Evolutionary conservation across 345 rosid species (phyloP), one percentile per base, ranked within the genome.

Genomic region (Acer campestre): DNA sequence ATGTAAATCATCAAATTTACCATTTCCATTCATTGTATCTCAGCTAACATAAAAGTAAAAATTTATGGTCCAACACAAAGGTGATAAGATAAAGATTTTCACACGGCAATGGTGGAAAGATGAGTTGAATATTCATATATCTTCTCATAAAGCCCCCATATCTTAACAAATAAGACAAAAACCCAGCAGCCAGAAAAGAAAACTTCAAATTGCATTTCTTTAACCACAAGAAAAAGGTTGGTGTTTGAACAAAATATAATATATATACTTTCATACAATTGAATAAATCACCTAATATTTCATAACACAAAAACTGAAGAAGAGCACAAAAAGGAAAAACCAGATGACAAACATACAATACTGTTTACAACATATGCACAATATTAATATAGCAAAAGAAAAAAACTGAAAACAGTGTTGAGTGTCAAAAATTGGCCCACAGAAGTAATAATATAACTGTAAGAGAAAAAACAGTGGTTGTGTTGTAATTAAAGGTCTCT

Each of bases 391-490:
- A 7, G 42, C 23, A 17, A 71, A 40, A 63, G 17, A 51, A 70
- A 71, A 46, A 46, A 46, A 46, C 13, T 46, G 25, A 65, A 80
- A 80, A 80, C 58, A 68, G 74, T 66, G 31, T 73, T 64, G 66
- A 70, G 76, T 66, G 44, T 73, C 59, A 61, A 70, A 82, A 77
- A 48, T 10, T 56, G 83, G 68, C 83, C 87, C 83, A 75, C 78
- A 58, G 0, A 62, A 71, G n/a, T 46, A 29, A 71, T 75, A 31
- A 35, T 35, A 35, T 35, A 68, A 75, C 66, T 68, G 67, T 71
- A 20, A 42, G 49, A 79, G 79, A 40, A 84, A 68, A 73, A 44
- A 46, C 69, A 68, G 23, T 59, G 35, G 80, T 70, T 74, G 67
- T 71, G 25, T 17, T n/a, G 18, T 56, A 72, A 67, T 68, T 73